Evolutionary conservation across 179 eudicot species (phyloP), one percentile per base, ranked within the genome.

Genomic region (Beta lomatogona): DNA sequence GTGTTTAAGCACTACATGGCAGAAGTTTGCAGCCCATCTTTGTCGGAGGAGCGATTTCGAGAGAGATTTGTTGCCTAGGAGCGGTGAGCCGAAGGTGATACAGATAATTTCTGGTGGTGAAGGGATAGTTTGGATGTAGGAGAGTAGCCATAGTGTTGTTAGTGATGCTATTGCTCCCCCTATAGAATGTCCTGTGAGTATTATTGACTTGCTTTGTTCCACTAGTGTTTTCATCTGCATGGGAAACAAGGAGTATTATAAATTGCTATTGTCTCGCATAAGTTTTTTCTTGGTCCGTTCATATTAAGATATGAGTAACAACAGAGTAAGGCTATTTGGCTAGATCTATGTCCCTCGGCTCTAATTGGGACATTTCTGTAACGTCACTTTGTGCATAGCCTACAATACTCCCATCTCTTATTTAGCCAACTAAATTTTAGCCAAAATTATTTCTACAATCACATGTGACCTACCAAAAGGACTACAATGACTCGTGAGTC

Each of bases 111-210:
- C 81, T 3, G 80, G 83, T 28, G 85, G 71, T 19, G 85, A 74
- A 44, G 87, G 84, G 44, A 54, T 74, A 31, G 84, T 69, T 77
- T 88, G 85, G 36, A 85, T 80, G 80, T 53, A 21, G 21, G 92
- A 93, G 19, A 93, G 93, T 64, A 92, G 86, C 90, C 93, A 91
- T 5, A 93, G 88, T 55, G 98, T 79, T 79, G 96, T 86, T 4
- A 95, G 88, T 25, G 98, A 92, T 19, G 98, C 98, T 6, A 91
- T 73, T 73, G 97, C 83, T 64, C 98, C 98, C 50, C 98, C 98
- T 25, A 93, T 77, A 12, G 98, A 95, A 75, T 93, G 98, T 22
- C 98, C 98, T 28, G 98, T 93, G 63, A 92, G 83, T 13, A 95
- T 82, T 15, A 95, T 77, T 67, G 94, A 83, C 87, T 88, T 95